Conservation (phyloP, 1,284 basidiomycete genomes). For the Cryptococcus amylolentus region DNA sequence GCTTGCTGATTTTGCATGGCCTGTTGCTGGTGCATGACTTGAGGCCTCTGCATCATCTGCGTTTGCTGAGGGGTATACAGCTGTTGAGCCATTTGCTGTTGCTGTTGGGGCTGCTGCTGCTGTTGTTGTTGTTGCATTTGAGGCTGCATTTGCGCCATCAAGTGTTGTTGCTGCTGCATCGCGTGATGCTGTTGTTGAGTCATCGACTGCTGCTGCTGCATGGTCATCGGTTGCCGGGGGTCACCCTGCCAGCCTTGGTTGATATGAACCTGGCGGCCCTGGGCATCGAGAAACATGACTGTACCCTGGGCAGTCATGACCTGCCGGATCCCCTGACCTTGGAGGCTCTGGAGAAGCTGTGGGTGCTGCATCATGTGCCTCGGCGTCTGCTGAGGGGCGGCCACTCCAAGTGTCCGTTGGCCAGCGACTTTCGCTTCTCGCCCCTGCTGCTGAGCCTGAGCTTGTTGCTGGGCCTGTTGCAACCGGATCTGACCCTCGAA, state of each 20-base stretch:
- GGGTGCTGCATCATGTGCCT: slow-evolving; percentile 10
- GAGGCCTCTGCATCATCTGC: slow-evolving; percentile 6
- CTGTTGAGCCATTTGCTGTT: not conserved
- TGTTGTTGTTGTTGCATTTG: slow-evolving; percentile 8
- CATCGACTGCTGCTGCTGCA: slow-evolving; percentile 1
- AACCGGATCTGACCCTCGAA: slow-evolving; percentile 10
- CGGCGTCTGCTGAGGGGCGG: slow-evolving; percentile 3
- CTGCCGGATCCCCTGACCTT: slow-evolving; percentile 10
- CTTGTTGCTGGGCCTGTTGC: slow-evolving; percentile 15
- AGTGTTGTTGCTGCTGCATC: slow-evolving; percentile 10
- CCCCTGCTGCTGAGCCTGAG: slow-evolving; percentile 11
- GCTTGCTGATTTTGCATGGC: slow-evolving; percentile 4
- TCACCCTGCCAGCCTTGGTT: slow-evolving; percentile 12
- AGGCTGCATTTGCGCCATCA: slow-evolving; percentile 5
- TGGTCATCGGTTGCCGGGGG: slow-evolving; percentile 1
- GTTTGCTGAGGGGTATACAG: slow-evolving; percentile 2
- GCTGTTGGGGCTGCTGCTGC: slow-evolving; percentile 2
- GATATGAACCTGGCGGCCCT: slow-evolving; percentile 10
- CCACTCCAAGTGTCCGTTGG: slow-evolving; percentile 14
- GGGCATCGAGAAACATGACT: slow-evolving; percentile 12
- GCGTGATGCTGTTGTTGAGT: not conserved
- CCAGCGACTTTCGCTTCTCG: slow-evolving; percentile 14
- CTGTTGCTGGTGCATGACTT: slow-evolving; percentile 3
- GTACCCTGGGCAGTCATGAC: slow-evolving; percentile 5
- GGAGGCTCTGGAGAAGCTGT: slow-evolving; percentile 5